phyloP scores from a whole-genome alignment of 2,329 filamentous ascomycete species.

The Gyromitra esculenta region DNA sequence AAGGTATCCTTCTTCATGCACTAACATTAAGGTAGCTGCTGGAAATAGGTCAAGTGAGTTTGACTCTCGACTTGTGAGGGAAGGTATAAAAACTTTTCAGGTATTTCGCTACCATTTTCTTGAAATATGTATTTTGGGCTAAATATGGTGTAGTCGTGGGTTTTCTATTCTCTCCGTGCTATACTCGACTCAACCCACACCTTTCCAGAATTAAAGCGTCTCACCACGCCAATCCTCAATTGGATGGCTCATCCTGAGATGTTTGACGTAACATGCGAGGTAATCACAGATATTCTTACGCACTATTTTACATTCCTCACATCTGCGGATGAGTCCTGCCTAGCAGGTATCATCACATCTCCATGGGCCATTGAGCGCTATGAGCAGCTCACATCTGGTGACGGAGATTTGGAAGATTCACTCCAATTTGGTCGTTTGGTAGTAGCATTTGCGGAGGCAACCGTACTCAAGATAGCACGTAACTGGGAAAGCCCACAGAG shows the following conservation, averaged over 20 bases:
- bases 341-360: conserved; percentile 71
- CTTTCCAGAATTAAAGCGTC: conserved; percentile 68
- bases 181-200: conserved; percentile 69
- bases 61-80: conserved; percentile 64
- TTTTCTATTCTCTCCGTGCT: conserved; percentile 75
- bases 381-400: conserved; percentile 67
- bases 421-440: conserved; percentile 74
- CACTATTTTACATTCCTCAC: conserved; percentile 73
- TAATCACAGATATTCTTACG: conserved; percentile 72
- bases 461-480: conserved; percentile 69
- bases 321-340: conserved; percentile 67
- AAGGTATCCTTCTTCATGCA: conserved; percentile 58
- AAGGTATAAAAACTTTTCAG: conserved; percentile 71
- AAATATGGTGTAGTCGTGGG: conserved; percentile 69
- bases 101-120: conserved; percentile 60
- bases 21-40: conserved; percentile 32
- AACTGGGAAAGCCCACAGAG: conserved; percentile 64
- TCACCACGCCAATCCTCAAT: conserved; percentile 70
- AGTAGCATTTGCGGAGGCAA: conserved; percentile 75
- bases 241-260: conserved; percentile 70
- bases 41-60: conserved; percentile 59
- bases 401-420: conserved; percentile 68
- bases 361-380: conserved; percentile 70
- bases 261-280: conserved; percentile 70
- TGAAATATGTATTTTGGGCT: conserved; percentile 33